Base-by-base conservation (phyloP, 208 protist genomes). In the Trypanosoma avium region DNA sequence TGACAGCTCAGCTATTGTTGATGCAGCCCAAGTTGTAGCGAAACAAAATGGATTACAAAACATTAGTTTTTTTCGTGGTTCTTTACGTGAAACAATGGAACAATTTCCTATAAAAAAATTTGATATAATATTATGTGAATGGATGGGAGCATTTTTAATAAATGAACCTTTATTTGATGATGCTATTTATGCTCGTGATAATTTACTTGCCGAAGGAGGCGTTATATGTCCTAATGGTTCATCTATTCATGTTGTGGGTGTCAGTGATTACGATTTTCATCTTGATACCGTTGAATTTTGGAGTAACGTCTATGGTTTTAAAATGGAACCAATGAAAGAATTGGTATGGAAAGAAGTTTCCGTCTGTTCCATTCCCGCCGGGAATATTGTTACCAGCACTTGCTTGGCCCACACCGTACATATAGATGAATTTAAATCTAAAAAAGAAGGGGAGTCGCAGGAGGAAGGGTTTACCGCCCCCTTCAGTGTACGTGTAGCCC, bases 281-380 rank as follows among this genome's bases (percentile, higher is more conserved):
- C 72, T 92, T 12, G 81, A 94, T 68, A 92, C 87, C 46, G 81
- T 93, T 58, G 88, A 94, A 36, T 97, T 83, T 61, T 97, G 92
- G 92, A 86, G 81, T 61, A 97, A 97, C 66, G 90, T 97, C 10
- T 97, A 97, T 59, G 92, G 92, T n/a, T 97, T 96, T 59, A 66
- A 46, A 26, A 97, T 97, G 92, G 74, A 85, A 35, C 75, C 92
- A 43, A 97, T 97, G 92, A 95, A 96, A 75, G 61, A 58, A 57
- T 77, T 95, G 15, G 89, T 97, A 55, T 77, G 75, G 22, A 49
- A 70, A 49, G 87, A 94, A 71, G 89, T 93, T 32, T 84, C 90
- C 64, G 82, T 79, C 50, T 93, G 89, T 56, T 49, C 70, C 30
- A 91, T 97, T 24, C 88, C 92, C 3, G 59, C 59, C 1, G 36